Evolutionary conservation across 768 basidiomycete species (phyloP), one percentile per base, ranked within the genome.

Genomic region (Lyophyllum decastes): DNA sequence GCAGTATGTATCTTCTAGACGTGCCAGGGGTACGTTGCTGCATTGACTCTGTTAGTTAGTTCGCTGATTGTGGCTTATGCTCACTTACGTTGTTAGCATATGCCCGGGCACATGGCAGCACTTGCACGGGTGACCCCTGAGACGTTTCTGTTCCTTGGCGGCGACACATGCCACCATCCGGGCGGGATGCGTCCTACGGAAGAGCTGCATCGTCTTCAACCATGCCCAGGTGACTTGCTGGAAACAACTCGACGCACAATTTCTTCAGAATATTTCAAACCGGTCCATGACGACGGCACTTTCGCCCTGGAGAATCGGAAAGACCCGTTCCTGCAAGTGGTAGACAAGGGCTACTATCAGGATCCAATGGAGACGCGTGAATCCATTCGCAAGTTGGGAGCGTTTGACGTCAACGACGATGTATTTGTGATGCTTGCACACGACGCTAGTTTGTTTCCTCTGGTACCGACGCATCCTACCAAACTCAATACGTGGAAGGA

Each of bases 361-460:
- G 53, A 54, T 38, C 44, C 43, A 21, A 21, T 33, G 45, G 30
- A 25, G 24, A 9, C 53, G 11, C 53, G 53, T 1, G 53, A 46
- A 10, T 46, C 53, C 12, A 43, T 54, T 30, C 11, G 27, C 9
- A 46, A 54, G 11, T 9, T 54, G 26, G 19, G 30, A 19, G 30
- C n/a, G n/a, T 47, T 54, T 22, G 53, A 54, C 22, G 53, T 44
- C 2, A 54, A 54, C 45, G 53, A 54, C 16, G 53, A 54, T 46
- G 45, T 54, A 21, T 54, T 54, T 24, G 19, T 54, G 30, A 34
- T 54, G 19, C 30, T 47, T 21, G 27, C 53, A 17, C 43, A 54
- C 30, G 44, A 54, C 16, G 41, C 43, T 14, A 52, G 51, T 41
- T 14, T 52, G 12, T n/a, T 24, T 14, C 33, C 30, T n/a, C 12